Conservation (phyloP, 805 yeast genomes). For the Barnettozyma californica region DNA sequence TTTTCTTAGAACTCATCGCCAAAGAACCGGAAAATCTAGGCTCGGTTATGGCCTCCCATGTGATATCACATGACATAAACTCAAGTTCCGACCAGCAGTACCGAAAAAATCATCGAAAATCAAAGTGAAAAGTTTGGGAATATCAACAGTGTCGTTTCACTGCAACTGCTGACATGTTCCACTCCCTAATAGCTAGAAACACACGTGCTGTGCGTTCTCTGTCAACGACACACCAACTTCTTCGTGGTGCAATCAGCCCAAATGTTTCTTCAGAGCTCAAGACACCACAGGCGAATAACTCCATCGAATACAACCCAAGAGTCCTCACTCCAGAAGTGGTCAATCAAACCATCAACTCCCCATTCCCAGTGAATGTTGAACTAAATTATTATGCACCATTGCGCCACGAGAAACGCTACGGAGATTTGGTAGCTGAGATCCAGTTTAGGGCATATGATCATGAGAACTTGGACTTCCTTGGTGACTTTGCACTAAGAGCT, state of each 20-base stretch:
- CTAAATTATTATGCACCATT: constrained; percentile 79
- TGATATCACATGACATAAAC: background rate
- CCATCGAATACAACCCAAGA: constrained; percentile 33
- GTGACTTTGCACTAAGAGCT: constrained; percentile 84
- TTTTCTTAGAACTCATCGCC: background rate
- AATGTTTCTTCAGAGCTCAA: constrained; percentile 6
- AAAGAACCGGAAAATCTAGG: background rate
- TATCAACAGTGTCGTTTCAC: constrained; percentile 2
- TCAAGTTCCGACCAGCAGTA: background rate
- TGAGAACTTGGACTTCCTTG: constrained; percentile 64
- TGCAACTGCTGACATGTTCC: background rate
- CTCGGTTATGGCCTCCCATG: background rate
- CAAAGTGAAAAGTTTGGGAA: constrained; percentile 3
- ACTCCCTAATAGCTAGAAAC: constrained; percentile 4
- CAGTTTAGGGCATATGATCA: constrained; percentile 68
- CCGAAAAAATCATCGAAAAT: background rate
- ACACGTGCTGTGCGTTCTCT: constrained; percentile 9
- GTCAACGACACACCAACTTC: constrained; percentile 6
- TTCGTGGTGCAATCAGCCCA: constrained; percentile 13
- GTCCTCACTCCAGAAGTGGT: constrained; percentile 30
- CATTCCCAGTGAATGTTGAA: constrained; percentile 81
- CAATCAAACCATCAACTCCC: constrained; percentile 37
- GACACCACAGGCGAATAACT: constrained; percentile 6
- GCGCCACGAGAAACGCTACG: constrained; percentile 58
- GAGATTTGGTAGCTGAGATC: constrained; percentile 74